Evolutionary conservation across 169 alveolate genomes (phyloP), one percentile per base, ranked within the genome.

Genomic region (Plasmodium ovale): DNA sequence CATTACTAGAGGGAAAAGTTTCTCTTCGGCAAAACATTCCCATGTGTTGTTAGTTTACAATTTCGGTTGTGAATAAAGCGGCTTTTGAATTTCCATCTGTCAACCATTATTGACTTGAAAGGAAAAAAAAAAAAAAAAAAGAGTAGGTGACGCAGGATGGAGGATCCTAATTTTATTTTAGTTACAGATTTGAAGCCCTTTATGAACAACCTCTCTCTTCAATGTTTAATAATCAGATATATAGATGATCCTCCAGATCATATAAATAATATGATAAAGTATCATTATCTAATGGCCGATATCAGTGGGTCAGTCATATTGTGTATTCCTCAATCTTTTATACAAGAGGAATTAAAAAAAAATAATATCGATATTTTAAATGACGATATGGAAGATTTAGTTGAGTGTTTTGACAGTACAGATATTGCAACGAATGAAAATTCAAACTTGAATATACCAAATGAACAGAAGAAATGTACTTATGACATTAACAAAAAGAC

Each of bases 191-290:
- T 93, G 39, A 91, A 91, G 29, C 96, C 96, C 5, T 92, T 92
- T 44, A 16, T 92, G 70, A 92, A 88, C 67, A 91, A 92, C 29
- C 42, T 85, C 5, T 56, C 92, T 44, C 31, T 92, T 64, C 84
- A 85, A 70, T 94, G 96, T 33, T 90, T 93, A 10, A 84, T 93
- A 49, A 92, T 93, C 23, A 94, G 88, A 84, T 87, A 77, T 35
- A 19, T 93, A 77, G 94, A 91, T 47, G 96, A 93, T 39, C 96
- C 95, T 3, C 96, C 96, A 31, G 93, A 93, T 31, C 93, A 94
- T 65, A 84, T 94, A 49, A 93, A 94, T 47, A 87, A 93, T 49
- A 60, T 72, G 29, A 69, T 71, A 19, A 72, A 92, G n/a, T 93
- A 93, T 56, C 94, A 88, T 58, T 93, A 93, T 64, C 87, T 82